Percentiles rank a stretch among this genome's conserved stretches.
Evolutionary conservation across 1,284 basidiomycete genomes (phyloP).

Genomic region (Puccinia coronata): DNA sequence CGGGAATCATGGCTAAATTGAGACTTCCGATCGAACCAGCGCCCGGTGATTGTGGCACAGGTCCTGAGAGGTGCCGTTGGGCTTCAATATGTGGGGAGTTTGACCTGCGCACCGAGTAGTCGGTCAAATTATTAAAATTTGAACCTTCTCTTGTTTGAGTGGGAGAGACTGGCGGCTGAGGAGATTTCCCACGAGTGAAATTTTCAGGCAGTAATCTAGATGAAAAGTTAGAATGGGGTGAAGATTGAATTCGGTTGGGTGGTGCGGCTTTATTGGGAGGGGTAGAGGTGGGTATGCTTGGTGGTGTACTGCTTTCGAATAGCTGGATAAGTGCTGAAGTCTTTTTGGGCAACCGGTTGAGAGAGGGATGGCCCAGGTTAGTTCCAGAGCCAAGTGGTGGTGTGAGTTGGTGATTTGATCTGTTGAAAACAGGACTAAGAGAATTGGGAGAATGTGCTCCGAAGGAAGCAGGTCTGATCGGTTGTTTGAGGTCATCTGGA

Average conservation of each 20-base stretch:
- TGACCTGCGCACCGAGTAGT: background rate
- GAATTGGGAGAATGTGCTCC: conserved; percentile 14
- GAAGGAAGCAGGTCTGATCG: background rate
- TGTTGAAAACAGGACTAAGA: conserved; percentile 3
- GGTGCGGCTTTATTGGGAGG: conserved; percentile 24
- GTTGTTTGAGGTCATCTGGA: conserved; percentile 7
- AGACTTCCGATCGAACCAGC: background rate
- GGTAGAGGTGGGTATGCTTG: background rate
- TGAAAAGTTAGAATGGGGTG: background rate
- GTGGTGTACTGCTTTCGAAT: conserved; percentile 32
- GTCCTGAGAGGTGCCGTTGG: background rate
- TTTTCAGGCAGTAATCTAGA: background rate
- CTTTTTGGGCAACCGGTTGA: conserved; percentile 46
- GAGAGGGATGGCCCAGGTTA: conserved; percentile 21
- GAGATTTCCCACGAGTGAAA: background rate
- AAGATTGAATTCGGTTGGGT: conserved; percentile 2
- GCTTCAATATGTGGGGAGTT: conserved; percentile 14
- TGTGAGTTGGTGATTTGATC: conserved; percentile 11
- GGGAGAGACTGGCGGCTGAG: conserved; percentile 18
- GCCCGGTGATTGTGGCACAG: background rate
- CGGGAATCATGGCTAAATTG: conserved; percentile 2
- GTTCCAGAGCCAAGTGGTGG: background rate
- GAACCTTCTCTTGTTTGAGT: conserved; percentile 13
- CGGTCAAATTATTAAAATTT: background rate
- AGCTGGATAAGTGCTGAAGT: conserved; percentile 39